Percentiles rank a stretch among this genome's conserved stretches.
Evolutionary conservation across 2,329 filamentous ascomycete genomes (phyloP).

Genomic region (Ophiocordyceps camponoti-floridani): DNA sequence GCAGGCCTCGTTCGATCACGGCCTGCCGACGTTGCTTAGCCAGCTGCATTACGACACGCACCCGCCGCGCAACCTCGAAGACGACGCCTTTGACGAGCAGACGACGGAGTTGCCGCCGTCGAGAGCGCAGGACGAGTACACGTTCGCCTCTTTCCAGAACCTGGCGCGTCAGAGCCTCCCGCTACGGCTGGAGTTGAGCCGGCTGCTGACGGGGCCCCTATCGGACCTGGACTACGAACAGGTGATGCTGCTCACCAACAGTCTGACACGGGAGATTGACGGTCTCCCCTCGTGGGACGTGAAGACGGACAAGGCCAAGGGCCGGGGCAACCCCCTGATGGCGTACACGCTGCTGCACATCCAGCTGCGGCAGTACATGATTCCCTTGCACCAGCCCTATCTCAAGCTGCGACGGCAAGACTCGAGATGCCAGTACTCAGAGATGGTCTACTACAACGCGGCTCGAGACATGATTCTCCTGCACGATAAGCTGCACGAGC

Average conservation of each 20-base stretch:
- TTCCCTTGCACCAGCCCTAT: constrained; percentile 42
- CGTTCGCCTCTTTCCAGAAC: constrained; percentile 40
- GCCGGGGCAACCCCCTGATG: constrained; percentile 28
- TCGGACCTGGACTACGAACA: constrained; percentile 42
- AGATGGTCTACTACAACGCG: constrained; percentile 45
- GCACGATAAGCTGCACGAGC: constrained; percentile 40
- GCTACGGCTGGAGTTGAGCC: constrained; percentile 37
- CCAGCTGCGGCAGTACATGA: constrained; percentile 42
- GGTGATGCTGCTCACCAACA: constrained; percentile 41
- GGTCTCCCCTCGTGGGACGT: constrained; percentile 36
- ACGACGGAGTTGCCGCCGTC: constrained; percentile 31
- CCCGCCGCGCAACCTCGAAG: constrained; percentile 37
- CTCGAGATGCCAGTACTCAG: constrained; percentile 43
- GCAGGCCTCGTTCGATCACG: constrained; percentile 42
- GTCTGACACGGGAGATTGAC: constrained; percentile 42
- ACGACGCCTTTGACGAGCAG: constrained; percentile 37
- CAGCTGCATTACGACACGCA: constrained; percentile 37
- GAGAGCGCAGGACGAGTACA: constrained; percentile 33
- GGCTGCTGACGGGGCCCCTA: constrained; percentile 33
- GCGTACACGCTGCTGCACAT: constrained; percentile 43
- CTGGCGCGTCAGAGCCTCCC: constrained; percentile 36
- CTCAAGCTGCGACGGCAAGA: constrained; percentile 40
- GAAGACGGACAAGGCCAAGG: constrained; percentile 16
- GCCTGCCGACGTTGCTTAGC: constrained; percentile 37
- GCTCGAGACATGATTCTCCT: constrained; percentile 43